Percentiles rank a stretch among this genome's conserved stretches.
Conservation (phyloP, 805 yeast genomes). For the Kodamaea fukazawae region DNA sequence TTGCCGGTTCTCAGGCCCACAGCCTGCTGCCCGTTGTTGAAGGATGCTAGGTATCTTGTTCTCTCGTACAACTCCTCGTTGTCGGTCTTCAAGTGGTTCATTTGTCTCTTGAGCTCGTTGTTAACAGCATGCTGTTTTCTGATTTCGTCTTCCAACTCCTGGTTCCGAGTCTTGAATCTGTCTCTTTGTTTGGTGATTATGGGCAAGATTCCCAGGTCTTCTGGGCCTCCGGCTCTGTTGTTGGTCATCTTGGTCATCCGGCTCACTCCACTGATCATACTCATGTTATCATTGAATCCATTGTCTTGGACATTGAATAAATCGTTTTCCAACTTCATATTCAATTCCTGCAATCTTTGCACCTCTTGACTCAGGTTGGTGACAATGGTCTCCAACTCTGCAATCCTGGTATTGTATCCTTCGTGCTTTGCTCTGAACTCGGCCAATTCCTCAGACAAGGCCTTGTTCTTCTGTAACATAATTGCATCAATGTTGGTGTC, state of each 20-base stretch:
- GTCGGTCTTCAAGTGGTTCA: conserved; percentile 63
- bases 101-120: conserved; percentile 61
- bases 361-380: conserved; percentile 35
- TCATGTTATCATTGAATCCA: conserved; percentile 59
- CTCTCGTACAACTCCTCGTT: conserved; percentile 79
- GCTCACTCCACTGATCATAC: conserved; percentile 61
- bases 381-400: conserved; percentile 38
- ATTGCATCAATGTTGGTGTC: conserved; percentile 50
- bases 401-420: conserved; percentile 40
- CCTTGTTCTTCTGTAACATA: conserved; percentile 67
- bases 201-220: conserved; percentile 52
- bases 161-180: conserved; percentile 78
- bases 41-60: conserved; percentile 62
- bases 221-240: conserved; percentile 25
- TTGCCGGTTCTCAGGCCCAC: conserved; percentile 15
- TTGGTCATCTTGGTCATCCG: conserved; percentile 23
- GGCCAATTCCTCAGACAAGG: conserved; percentile 67
- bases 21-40: conserved; percentile 25
- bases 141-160: conserved; percentile 79
- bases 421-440: conserved; percentile 60
- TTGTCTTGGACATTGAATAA: conserved; percentile 55
- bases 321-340: conserved; percentile 71
- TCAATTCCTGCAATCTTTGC: conserved; percentile 42
- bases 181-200: conserved; percentile 94
- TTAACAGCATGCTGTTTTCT: conserved; percentile 55